These are phyloP conservation scores for Linanthus parryae DNA, from an alignment of 148 eudicot genomes.

Conservation along the genomic window DNA sequence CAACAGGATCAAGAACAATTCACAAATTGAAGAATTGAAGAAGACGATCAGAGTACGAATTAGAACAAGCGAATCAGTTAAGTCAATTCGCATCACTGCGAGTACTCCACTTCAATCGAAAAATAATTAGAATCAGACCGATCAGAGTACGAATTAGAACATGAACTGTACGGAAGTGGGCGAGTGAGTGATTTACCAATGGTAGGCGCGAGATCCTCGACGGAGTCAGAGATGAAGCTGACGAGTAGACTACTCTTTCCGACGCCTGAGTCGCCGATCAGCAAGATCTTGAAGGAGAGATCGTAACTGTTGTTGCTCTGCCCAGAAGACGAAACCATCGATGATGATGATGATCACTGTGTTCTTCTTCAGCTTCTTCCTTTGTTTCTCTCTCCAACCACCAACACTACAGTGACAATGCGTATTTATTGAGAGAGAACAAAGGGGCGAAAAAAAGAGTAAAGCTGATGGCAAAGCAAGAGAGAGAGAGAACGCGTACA, in stretches of 20 bases:
- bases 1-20: too few species aligned
- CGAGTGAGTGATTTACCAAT: slow-evolving; percentile 79
- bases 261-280: slow-evolving; percentile 75
- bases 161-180: too few species aligned
- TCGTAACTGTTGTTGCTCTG: slow-evolving; percentile 45
- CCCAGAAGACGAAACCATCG: slow-evolving; percentile 20
- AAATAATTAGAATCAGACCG: too few species aligned
- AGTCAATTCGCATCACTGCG: too few species aligned
- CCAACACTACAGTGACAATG: too few species aligned
- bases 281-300: slow-evolving; percentile 66
- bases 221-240: slow-evolving; percentile 57
- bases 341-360: neutral
- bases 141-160: too few species aligned
- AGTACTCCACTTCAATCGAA: too few species aligned
- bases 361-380: slow-evolving; percentile 4
- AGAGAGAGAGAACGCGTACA: neutral
- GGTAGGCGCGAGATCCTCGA: slow-evolving; percentile 77
- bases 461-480: neutral
- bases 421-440: neutral
- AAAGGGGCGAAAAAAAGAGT: neutral
- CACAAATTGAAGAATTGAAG: too few species aligned
- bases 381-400: neutral
- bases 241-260: slow-evolving; percentile 79
- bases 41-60: too few species aligned
- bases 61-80: too few species aligned